These are phyloP conservation scores for Hanseniaspora pseudoguilliermondii DNA, from an alignment of 805 yeast genomes.

Conservation along the genomic window DNA sequence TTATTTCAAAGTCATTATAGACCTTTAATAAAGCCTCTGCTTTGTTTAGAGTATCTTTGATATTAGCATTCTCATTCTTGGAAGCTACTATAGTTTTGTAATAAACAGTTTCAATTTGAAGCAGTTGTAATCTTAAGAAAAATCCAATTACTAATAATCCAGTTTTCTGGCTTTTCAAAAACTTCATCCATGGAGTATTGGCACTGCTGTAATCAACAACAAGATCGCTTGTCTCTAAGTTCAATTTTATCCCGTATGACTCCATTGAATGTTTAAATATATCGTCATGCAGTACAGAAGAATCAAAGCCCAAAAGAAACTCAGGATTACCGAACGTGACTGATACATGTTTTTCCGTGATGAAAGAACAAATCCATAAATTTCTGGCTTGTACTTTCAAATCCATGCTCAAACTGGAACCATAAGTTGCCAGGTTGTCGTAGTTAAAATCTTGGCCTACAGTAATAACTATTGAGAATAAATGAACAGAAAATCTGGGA, in stretches of 20 bases:
- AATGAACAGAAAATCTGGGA: slow-evolving; percentile 6
- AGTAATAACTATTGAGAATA: slow-evolving; percentile 9
- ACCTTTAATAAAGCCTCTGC: neutral
- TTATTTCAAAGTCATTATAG: slow-evolving; percentile 3
- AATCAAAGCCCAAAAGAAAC: slow-evolving; percentile 8
- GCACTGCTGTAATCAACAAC: neutral
- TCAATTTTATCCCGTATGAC: neutral
- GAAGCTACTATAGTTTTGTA: slow-evolving; percentile 5
- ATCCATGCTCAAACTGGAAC: neutral
- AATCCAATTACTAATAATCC: neutral
- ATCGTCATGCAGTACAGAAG: neutral
- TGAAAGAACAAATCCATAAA: slow-evolving; percentile 6
- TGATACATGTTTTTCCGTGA: slow-evolving; percentile 7
- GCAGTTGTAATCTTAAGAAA: slow-evolving; percentile 2
- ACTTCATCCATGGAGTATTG: slow-evolving; percentile 6
- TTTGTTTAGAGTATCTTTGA: neutral
- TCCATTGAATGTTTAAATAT: neutral
- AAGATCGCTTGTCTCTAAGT: neutral
- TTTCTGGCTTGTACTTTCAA: slow-evolving; percentile 6
- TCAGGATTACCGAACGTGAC: slow-evolving; percentile 11
- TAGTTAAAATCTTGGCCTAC: slow-evolving; percentile 5
- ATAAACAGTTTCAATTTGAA: slow-evolving; percentile 8
- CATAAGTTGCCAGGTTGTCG: slow-evolving; percentile 1
- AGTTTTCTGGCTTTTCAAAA: neutral
- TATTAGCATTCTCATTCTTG: neutral